Conservation (phyloP, 2,329 filamentous ascomycete genomes). For the Aspergillus amoenus region DNA sequence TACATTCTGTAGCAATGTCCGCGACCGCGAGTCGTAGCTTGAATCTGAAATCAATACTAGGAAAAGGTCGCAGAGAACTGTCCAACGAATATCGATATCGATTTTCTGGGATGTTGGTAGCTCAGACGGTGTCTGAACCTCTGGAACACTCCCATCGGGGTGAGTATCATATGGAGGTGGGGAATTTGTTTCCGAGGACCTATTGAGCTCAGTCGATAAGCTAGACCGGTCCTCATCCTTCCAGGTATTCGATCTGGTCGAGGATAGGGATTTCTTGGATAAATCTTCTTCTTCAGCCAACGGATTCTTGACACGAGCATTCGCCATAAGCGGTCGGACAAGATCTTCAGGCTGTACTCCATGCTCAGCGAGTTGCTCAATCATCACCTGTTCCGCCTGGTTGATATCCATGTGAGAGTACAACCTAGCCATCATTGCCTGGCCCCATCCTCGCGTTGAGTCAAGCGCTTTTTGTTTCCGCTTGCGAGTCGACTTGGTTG, state of each 20-base stretch:
- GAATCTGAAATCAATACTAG: constrained; percentile 95
- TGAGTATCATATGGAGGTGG: constrained; percentile 56
- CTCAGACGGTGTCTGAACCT: constrained; percentile 79
- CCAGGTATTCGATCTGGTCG: constrained; percentile 27
- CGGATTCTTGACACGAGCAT: constrained; percentile 89
- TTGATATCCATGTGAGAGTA: constrained; percentile 98
- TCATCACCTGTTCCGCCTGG: constrained; percentile 89
- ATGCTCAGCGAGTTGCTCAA: constrained; percentile 91
- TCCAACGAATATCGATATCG: constrained; percentile 96
- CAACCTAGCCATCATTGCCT: constrained; percentile 95
- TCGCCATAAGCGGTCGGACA: constrained; percentile 83
- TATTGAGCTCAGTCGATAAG: constrained; percentile 36
- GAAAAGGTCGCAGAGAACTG: constrained; percentile 92
- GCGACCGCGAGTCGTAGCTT: constrained; percentile 84
- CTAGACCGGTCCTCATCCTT: constrained; percentile 27
- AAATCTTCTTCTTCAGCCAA: constrained; percentile 58
- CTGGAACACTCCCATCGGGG: constrained; percentile 69
- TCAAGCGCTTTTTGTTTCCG: constrained; percentile 68
- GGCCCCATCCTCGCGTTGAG: constrained; percentile 89
- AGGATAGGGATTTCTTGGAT: constrained; percentile 41
- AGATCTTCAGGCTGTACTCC: constrained; percentile 83
- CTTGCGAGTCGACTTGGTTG: constrained; percentile 69
- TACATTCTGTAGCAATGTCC: constrained; percentile 78
- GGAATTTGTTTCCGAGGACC: constrained; percentile 49
- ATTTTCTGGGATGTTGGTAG: constrained; percentile 79